Evolutionary conservation across 78 protist species (phyloP).

Genomic region (Capsaspora owczarzaki): DNA sequence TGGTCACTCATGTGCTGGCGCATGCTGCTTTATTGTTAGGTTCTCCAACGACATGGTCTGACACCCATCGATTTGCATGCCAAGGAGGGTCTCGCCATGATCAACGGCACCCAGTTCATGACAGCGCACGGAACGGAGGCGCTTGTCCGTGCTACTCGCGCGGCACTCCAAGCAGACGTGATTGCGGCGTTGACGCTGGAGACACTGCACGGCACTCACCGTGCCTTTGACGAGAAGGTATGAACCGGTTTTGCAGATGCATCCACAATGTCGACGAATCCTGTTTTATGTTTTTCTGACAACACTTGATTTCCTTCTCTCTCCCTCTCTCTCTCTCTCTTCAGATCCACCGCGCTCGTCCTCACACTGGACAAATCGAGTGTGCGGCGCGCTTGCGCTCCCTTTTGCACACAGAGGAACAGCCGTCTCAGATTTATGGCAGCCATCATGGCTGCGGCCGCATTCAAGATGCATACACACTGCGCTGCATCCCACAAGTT

Average conservation of each 20-base stretch:
- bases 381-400: not conserved
- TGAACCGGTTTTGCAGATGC: too few species aligned
- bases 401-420: not conserved
- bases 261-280: too few species aligned
- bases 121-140: conserved; percentile 53
- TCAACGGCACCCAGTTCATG: conserved; percentile 88
- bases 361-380: conserved; percentile 44
- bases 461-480: conserved; percentile 85
- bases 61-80: too few species aligned
- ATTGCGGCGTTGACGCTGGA: conserved; percentile 76
- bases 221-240: too few species aligned
- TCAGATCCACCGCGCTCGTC: conserved; percentile 58
- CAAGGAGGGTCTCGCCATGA: conserved; percentile 84
- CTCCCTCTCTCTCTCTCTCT: conserved; percentile 59
- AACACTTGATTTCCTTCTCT: too few species aligned
- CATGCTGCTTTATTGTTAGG: too few species aligned
- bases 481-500: conserved; percentile 85
- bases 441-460: conserved; percentile 43
- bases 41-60: too few species aligned
- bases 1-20: too few species aligned
- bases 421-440: conserved; percentile 41
- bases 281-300: not conserved
- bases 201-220: conserved; percentile 57
- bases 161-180: conserved; percentile 42
- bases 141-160: conserved; percentile 13